phyloP scores from a whole-genome alignment of 1,284 basidiomycete species.

The Cutaneotrichosporon sp. region DNA sequence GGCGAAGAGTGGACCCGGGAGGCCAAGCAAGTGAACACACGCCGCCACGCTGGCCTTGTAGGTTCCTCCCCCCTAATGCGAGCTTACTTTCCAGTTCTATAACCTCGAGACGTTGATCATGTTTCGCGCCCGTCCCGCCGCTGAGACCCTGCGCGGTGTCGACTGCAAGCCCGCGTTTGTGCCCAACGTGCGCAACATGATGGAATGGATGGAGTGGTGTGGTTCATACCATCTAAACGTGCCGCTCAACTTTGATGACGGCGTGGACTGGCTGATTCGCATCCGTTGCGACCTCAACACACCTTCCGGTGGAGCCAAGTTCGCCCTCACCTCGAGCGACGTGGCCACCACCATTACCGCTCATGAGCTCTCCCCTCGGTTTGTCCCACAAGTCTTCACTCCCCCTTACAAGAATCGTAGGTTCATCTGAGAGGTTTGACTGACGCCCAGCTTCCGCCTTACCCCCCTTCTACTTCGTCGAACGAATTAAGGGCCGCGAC shows the following conservation, averaged over 20 bases:
- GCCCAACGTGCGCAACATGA: not conserved
- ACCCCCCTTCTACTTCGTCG: not conserved
- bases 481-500: not conserved
- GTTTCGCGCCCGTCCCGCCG: too few relatives aligned
- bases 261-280: not conserved
- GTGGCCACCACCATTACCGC: not conserved
- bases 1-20: not conserved
- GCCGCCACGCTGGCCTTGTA: too few relatives aligned
- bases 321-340: not conserved
- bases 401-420: not conserved
- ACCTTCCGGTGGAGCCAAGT: not conserved
- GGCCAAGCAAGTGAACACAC: not conserved
- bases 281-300: not conserved
- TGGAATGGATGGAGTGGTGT: not conserved
- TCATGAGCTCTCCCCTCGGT: not conserved
- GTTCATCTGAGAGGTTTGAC: not conserved
- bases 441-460: not conserved
- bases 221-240: not conserved
- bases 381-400: not conserved
- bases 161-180: not conserved
- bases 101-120: too few relatives aligned
- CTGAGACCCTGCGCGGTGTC: not conserved
- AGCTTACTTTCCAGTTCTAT: too few relatives aligned
- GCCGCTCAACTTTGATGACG: not conserved
- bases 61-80: too few relatives aligned